Evolutionary conservation across 192 early-diverging fungal species (phyloP).

Genomic region (Allomyces javanicus): DNA sequence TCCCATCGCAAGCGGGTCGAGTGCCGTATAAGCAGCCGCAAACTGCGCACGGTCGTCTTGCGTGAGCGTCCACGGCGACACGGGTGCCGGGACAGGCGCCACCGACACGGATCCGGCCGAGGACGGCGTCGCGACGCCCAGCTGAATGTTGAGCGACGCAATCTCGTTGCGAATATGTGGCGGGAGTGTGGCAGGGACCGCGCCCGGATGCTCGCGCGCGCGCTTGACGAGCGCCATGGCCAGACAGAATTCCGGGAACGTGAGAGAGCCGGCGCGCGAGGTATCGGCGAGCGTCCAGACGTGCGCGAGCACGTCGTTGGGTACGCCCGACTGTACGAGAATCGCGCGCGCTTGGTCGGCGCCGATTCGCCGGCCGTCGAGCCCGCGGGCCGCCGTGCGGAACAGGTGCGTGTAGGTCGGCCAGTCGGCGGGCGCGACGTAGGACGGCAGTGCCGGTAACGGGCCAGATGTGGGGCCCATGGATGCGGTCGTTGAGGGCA

Average conservation of each 20-base stretch:
- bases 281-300: neutral
- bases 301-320: neutral
- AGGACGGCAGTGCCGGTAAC: no score
- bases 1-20: constrained; percentile 45
- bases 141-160: neutral
- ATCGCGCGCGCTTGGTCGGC: neutral
- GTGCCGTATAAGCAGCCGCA: constrained; percentile 48
- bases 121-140: neutral
- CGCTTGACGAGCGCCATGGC: neutral
- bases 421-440: no score
- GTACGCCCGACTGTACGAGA: neutral
- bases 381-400: no score
- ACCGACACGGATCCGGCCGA: neutral
- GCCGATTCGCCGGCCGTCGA: no score
- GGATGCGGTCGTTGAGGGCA: no score
- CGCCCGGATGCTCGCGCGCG: neutral
- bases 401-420: no score
- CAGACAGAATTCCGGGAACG: neutral
- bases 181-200: neutral
- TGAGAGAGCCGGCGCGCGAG: neutral
- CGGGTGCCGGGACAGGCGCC: neutral
- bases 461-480: no score
- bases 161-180: neutral
- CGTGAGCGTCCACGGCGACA: constrained; percentile 25
- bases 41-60: constrained; percentile 30